These are phyloP conservation scores for Alternaria sp. DNA, from an alignment of 2,329 filamentous ascomycete species.

Conservation along the genomic window DNA sequence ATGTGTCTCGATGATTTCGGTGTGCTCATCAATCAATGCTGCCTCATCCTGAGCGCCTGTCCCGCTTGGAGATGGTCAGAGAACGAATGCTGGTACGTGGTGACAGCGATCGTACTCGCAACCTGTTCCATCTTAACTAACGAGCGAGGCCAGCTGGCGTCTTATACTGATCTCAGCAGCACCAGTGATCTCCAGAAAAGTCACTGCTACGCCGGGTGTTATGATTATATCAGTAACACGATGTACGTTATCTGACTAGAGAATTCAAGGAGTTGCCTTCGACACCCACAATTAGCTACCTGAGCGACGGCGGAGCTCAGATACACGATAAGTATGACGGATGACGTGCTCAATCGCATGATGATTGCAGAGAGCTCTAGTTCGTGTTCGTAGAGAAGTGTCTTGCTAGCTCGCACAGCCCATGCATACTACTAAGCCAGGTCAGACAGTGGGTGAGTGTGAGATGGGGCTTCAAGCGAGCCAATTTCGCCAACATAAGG, in stretches of 20 bases:
- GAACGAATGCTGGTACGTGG: constrained; percentile 50
- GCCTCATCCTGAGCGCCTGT: constrained; percentile 27
- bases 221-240: not conserved
- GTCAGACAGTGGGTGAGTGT: too few relatives aligned
- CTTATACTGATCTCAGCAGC: not conserved
- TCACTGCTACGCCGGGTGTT: not conserved
- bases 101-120: constrained; percentile 53
- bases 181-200: not conserved
- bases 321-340: not conserved
- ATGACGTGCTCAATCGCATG: too few relatives aligned
- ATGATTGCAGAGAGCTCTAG: too few relatives aligned
- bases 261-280: too few relatives aligned
- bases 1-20: not conserved
- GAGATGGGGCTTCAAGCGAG: too few relatives aligned
- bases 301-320: fast-evolving
- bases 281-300: too few relatives aligned
- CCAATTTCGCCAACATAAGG: too few relatives aligned
- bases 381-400: too few relatives aligned
- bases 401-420: too few relatives aligned
- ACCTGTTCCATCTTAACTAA: constrained; percentile 48
- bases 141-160: not conserved
- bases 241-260: not conserved
- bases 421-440: too few relatives aligned
- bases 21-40: not conserved
- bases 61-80: constrained; percentile 43